Percentiles rank a stretch among this genome's conserved stretches.
Evolutionary conservation across 1,284 basidiomycete genomes (phyloP).

Genomic region (Rhizopogon hawkerae): DNA sequence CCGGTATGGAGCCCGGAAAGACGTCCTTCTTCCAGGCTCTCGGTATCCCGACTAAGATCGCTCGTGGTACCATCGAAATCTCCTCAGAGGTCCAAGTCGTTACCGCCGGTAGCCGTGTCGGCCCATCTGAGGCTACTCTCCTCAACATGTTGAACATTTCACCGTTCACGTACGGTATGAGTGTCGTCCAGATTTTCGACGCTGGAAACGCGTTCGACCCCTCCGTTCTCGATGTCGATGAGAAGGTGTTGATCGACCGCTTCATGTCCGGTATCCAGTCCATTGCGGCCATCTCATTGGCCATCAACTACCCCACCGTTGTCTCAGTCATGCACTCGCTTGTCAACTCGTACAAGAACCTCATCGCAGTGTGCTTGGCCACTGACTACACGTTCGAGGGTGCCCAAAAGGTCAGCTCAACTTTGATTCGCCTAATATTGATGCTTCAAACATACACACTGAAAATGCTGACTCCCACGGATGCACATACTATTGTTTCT

Average conservation of each 20-base stretch:
- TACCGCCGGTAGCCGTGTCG: constrained; percentile 85
- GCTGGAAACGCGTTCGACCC: constrained; percentile 86
- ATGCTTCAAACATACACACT: constrained; percentile 55
- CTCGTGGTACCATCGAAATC: constrained; percentile 99
- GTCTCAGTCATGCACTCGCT: constrained; percentile 91
- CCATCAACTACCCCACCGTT: constrained; percentile 92
- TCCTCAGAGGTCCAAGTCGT: constrained; percentile 97
- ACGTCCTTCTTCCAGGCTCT: constrained; percentile 99
- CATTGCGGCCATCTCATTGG: constrained; percentile 92
- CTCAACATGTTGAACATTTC: constrained; percentile 99
- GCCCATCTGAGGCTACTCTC: constrained; percentile 93
- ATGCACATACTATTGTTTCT: constrained; percentile 31
- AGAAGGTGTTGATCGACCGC: constrained; percentile 82
- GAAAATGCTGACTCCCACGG: constrained; percentile 70
- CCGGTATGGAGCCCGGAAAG: constrained; percentile 99
- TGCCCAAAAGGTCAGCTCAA: constrained; percentile 71
- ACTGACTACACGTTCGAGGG: constrained; percentile 97
- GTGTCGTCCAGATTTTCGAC: constrained; percentile 90
- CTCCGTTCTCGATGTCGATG: constrained; percentile 89
- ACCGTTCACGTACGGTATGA: constrained; percentile 99
- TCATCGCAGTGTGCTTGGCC: constrained; percentile 82
- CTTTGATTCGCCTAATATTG: constrained; percentile 14
- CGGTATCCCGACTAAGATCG: constrained; percentile 99
- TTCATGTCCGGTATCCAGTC: constrained; percentile 94
- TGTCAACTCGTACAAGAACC: constrained; percentile 99